A percentile compares a stretch with the other conserved stretches of the same genome.
Evolutionary conservation across 2,329 filamentous ascomycete species (phyloP).

Genomic region (Diaporthe sp.): DNA sequence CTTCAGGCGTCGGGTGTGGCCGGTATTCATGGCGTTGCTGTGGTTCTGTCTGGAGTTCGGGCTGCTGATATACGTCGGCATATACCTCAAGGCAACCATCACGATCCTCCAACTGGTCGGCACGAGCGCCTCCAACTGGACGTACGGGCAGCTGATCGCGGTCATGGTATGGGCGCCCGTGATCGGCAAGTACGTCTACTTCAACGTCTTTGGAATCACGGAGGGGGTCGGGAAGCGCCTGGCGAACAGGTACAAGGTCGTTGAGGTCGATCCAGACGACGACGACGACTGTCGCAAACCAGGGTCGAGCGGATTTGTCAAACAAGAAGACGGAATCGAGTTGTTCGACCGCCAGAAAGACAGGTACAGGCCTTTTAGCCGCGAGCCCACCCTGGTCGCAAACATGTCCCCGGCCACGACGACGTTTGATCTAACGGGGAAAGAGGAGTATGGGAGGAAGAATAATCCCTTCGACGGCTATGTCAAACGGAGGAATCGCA

Average conservation of each 20-base stretch:
- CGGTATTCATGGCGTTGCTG: not conserved
- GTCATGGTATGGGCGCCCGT: slow-evolving; percentile 47
- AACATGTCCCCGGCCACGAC: slow-evolving; percentile 17
- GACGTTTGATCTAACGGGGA: slow-evolving; percentile 8
- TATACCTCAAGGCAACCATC: slow-evolving; percentile 41
- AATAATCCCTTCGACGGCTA: slow-evolving; percentile 39
- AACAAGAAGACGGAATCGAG: slow-evolving; percentile 22
- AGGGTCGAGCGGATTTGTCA: slow-evolving; percentile 1
- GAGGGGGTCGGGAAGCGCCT: slow-evolving; percentile 39
- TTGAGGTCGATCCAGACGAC: slow-evolving; percentile 28
- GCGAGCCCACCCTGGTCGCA: slow-evolving; percentile 35
- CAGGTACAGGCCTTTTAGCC: slow-evolving; percentile 22
- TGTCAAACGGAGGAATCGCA: slow-evolving; percentile 24
- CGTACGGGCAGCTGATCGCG: slow-evolving; percentile 47
- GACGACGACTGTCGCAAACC: not conserved
- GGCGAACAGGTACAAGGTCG: slow-evolving; percentile 37
- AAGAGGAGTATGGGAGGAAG: slow-evolving; percentile 25
- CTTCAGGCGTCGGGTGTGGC: slow-evolving; percentile 35
- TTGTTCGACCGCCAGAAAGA: slow-evolving; percentile 20
- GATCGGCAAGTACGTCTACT: slow-evolving; percentile 40
- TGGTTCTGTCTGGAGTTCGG: slow-evolving; percentile 40
- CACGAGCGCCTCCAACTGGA: slow-evolving; percentile 42
- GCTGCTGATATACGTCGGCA: slow-evolving; percentile 39
- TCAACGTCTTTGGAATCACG: slow-evolving; percentile 37
- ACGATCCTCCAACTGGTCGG: slow-evolving; percentile 38